Percentiles rank a stretch among this genome's conserved stretches.
Conservation (phyloP, 345 rosid species). For the Noccaea bulbosa region DNA sequence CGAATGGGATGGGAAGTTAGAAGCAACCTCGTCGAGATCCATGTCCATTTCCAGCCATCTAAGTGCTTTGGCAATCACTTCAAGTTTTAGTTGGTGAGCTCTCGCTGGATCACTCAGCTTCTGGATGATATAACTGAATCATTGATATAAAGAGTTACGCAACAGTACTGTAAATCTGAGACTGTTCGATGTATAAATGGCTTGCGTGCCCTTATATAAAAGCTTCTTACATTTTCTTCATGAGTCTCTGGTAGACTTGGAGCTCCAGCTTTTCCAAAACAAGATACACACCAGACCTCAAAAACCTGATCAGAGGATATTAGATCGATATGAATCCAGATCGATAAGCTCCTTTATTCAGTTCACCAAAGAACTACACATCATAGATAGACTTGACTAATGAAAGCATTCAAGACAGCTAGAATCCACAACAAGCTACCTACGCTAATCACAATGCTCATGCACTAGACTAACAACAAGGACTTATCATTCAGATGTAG, state of each 20-base stretch:
- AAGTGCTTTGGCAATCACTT: constrained; percentile 81
- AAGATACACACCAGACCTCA: constrained; percentile 94
- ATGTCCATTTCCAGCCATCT: constrained; percentile 93
- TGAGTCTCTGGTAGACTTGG: constrained; percentile 91
- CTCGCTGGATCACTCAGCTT: constrained; percentile 80
- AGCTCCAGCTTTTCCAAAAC: constrained; percentile 98
- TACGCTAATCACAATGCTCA: constrained; percentile 16
- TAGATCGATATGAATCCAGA: constrained; percentile 1
- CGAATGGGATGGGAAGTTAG: not conserved
- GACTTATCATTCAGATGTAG: constrained; percentile 6
- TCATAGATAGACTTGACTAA: constrained; percentile 18
- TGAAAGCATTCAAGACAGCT: constrained; percentile 2
- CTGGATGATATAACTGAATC: constrained; percentile 77
- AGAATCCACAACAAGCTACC: constrained; percentile 18
- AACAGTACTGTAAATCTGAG: not conserved
- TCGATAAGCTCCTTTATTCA: not conserved
- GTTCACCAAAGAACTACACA: not conserved
- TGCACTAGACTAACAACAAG: constrained; percentile 8
- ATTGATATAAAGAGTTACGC: constrained; percentile 3
- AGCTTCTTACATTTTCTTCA: constrained; percentile 81
- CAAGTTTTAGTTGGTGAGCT: constrained; percentile 97
- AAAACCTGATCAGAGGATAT: constrained; percentile 53
- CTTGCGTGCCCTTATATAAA: not conserved
- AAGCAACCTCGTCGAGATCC: constrained; percentile 88
- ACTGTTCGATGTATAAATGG: not conserved